A percentile compares a stretch with the other conserved stretches of the same genome.
Conservation (phyloP, 2,329 filamentous ascomycete species). For the Pyricularia sp. region DNA sequence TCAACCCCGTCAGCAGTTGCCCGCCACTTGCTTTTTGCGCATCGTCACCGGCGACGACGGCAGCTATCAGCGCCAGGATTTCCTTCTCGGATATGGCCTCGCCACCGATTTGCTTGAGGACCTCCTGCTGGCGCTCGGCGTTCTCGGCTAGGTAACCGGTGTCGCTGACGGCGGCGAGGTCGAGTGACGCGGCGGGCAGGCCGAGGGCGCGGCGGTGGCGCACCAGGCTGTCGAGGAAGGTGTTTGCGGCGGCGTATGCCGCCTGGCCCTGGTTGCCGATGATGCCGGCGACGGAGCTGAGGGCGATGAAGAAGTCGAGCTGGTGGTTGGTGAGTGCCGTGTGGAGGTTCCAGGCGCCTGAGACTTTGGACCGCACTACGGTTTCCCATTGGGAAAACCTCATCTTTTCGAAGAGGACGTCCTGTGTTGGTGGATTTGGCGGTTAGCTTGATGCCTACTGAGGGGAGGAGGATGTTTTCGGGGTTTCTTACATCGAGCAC, state of each 20-base stretch:
- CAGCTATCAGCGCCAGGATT: conserved; percentile 7
- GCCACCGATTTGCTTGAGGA: conserved; percentile 6
- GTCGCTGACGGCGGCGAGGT: conserved; percentile 7
- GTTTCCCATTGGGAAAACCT: conserved; percentile 5
- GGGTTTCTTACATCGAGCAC: conserved; percentile 7
- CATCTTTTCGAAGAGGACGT: conserved; percentile 12
- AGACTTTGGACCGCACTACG: conserved; percentile 16
- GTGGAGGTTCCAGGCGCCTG: conserved; percentile 16
- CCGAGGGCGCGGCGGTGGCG: conserved; percentile 8
- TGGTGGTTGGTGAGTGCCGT: conserved; percentile 8
- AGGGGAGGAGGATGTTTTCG: too few species aligned
- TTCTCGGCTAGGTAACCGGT: conserved; percentile 9
- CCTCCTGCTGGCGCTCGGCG: conserved; percentile 4
- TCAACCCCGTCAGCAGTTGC: conserved; percentile 8
- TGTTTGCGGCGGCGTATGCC: conserved; percentile 19
- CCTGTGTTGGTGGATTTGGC: conserved; percentile 5
- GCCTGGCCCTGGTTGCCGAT: conserved; percentile 16
- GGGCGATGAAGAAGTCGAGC: conserved; percentile 19
- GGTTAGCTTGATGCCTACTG: not conserved
- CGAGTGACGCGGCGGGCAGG: conserved; percentile 5
- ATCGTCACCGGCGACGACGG: conserved; percentile 5
- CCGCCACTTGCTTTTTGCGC: conserved; percentile 5
- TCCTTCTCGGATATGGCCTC: conserved; percentile 7
- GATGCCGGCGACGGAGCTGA: conserved; percentile 14
- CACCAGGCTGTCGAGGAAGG: conserved; percentile 17